A percentile compares a stretch with the other conserved stretches of the same genome.
Evolutionary conservation across 2,329 filamentous ascomycete species (phyloP).

Genomic region (Magnaporthiopsis poae): DNA sequence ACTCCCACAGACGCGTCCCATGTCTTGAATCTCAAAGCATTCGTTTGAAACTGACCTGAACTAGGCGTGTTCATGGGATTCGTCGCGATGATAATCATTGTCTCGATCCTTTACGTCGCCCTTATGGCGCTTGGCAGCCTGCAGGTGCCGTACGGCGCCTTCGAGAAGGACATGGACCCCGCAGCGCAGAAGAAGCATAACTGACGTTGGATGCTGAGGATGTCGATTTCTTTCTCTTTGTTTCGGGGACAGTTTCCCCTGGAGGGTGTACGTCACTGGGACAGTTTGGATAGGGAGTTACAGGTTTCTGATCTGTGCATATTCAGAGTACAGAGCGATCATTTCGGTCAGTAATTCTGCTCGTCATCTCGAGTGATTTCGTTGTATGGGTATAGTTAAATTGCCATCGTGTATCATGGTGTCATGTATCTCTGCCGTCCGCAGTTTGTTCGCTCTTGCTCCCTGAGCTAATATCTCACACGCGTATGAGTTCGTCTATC

Average conservation of each 20-base stretch:
- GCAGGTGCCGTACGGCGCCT: slow-evolving; percentile 84
- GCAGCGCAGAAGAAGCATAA: slow-evolving; percentile 74
- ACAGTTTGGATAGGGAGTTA: neutral
- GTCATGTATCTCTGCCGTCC: neutral
- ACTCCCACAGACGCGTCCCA: slow-evolving; percentile 24
- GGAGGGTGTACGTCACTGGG: neutral
- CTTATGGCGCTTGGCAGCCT: slow-evolving; percentile 68
- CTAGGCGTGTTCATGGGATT: slow-evolving; percentile 83
- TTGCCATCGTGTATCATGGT: neutral
- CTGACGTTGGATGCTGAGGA: slow-evolving; percentile 16
- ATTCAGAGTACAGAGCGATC: neutral
- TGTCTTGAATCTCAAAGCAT: neutral
- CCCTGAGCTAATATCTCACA: neutral
- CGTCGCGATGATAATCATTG: slow-evolving; percentile 57
- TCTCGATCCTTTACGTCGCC: slow-evolving; percentile 70
- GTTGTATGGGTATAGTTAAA: neutral
- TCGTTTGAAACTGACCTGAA: slow-evolving; percentile 11
- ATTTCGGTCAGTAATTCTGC: neutral
- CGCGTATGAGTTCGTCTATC: too few relatives aligned
- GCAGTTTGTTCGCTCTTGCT: neutral
- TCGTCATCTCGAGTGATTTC: neutral
- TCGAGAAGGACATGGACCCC: slow-evolving; percentile 93
- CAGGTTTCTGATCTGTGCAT: neutral
- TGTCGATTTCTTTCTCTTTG: neutral
- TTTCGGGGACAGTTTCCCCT: neutral